Conservation (phyloP, 108 stramenopile genomes). For the Pseudonitzschia multiseries region DNA sequence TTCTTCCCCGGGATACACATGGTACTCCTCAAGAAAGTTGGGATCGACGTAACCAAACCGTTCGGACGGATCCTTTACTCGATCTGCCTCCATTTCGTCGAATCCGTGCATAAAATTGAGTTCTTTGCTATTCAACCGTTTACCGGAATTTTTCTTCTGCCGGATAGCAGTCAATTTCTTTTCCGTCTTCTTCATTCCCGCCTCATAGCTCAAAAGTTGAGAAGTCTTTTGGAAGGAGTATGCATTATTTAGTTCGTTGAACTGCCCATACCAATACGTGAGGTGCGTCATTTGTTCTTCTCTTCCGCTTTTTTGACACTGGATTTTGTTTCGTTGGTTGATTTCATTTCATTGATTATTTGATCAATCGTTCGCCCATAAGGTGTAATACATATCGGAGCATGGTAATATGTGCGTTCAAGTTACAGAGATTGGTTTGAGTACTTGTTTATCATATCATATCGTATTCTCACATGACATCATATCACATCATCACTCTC, state of each 20-base stretch:
- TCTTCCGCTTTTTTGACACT: conserved; percentile 13
- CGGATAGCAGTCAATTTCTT: conserved; percentile 3
- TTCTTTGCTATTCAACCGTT: conserved; percentile 14
- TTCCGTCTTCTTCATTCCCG: conserved; percentile 30
- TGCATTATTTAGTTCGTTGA: conserved; percentile 19
- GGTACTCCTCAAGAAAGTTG: conserved; percentile 36
- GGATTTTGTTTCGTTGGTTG: neutral
- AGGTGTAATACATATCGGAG: neutral
- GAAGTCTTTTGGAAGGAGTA: conserved; percentile 33
- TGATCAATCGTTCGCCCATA: neutral
- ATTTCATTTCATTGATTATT: neutral
- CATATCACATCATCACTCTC: too few species aligned
- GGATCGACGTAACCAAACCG: conserved; percentile 26
- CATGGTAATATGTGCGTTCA: neutral
- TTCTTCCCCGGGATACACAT: conserved; percentile 20
- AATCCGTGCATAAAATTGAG: conserved; percentile 22
- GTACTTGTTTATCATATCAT: neutral
- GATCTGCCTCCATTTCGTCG: conserved; percentile 40
- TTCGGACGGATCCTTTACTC: conserved; percentile 33
- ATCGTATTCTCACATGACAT: neutral
- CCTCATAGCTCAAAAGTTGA: conserved; percentile 34
- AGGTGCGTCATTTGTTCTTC: conserved; percentile 24
- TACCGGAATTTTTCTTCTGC: conserved; percentile 30
- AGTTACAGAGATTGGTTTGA: neutral
- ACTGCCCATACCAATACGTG: conserved; percentile 42